A percentile compares a stretch with the other conserved stretches of the same genome.
Evolutionary conservation across 257 asterid genomes (phyloP).

Genomic region (Solanum bukasovii): DNA sequence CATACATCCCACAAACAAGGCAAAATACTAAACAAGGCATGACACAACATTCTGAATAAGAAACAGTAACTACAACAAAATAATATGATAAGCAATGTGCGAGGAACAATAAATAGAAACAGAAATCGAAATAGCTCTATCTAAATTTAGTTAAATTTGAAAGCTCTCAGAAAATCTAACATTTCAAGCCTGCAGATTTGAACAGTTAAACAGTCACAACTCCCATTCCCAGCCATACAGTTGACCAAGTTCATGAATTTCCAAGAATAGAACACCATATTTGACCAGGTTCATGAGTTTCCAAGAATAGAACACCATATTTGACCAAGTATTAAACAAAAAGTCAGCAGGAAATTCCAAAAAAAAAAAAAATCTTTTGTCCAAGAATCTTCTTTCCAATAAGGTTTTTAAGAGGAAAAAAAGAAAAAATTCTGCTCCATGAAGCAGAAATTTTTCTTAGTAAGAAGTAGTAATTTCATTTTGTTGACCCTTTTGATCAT

Average conservation of each 20-base stretch:
- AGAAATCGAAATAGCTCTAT: neutral
- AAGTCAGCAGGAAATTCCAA: neutral
- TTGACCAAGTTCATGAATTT: neutral
- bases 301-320: neutral
- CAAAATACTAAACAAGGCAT: neutral
- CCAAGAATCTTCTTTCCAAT: neutral
- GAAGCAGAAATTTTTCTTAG: neutral
- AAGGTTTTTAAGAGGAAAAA: neutral
- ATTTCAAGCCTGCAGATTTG: neutral
- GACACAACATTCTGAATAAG: neutral
- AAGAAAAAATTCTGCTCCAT: neutral
- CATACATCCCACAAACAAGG: neutral
- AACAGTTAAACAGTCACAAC: neutral
- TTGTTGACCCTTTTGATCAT: neutral
- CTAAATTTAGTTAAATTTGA: neutral
- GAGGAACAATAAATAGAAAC: neutral
- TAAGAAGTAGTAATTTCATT: neutral
- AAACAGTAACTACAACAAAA: neutral
- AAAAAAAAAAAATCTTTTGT: neutral
- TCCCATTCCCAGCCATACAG: neutral
- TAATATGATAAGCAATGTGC: neutral
- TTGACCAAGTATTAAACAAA: neutral
- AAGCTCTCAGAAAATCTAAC: neutral
- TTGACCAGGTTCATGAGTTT: neutral
- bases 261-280: neutral